Base-by-base conservation (phyloP, 2,329 filamentous ascomycete genomes). In the Aspergillus unguis region DNA sequence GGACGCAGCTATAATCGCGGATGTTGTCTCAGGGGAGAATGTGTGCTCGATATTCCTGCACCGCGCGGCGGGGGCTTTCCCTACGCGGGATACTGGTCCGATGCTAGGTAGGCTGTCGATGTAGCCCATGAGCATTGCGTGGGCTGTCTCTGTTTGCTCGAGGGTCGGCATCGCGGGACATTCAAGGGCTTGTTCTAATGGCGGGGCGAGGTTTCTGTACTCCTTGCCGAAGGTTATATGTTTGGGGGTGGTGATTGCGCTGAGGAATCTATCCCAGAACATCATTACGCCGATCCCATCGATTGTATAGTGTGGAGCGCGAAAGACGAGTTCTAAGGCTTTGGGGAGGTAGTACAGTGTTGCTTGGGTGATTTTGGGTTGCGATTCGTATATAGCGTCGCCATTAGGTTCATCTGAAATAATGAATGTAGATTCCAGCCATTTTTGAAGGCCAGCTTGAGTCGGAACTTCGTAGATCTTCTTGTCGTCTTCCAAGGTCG, bases 311-410 rank as follows among this genome's bases (percentile, higher is more conserved):
- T 52, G 50, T 5, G 33, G 50, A 3, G 35, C 43, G 4, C 50
- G 50, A 2, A 52, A 5, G n/a, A 41, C 37, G 9, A 52, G 29
- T 9, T 52, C 44, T 2, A 36, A 47, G 2, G 44, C 32, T 5
- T 10, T 11, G 5, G 50, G 50, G 1, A 52, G 23, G 17, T 48
- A 52, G 38, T 52, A 52, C 3, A 52, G 32, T 1, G 37, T 52
- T 8, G 50, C 25, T 11, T 52, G 44, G 1, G 5, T 23, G 6
- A 52, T 32, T 2, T 44, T 43, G 3, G 26, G 25, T 2, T 25
- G 7, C 26, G 1, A 27, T 9, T 4, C 10, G 44, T 31, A 38
- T 33, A 50, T 6, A 10, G 44, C 38, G 7, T 35, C 31, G 8
- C 23, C n/a, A 23, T 44, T 32, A 4, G 17, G 10, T 2, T 10